Evolutionary conservation across 345 rosid genomes (phyloP).

Genomic region (Gynandropsis gynandra): DNA sequence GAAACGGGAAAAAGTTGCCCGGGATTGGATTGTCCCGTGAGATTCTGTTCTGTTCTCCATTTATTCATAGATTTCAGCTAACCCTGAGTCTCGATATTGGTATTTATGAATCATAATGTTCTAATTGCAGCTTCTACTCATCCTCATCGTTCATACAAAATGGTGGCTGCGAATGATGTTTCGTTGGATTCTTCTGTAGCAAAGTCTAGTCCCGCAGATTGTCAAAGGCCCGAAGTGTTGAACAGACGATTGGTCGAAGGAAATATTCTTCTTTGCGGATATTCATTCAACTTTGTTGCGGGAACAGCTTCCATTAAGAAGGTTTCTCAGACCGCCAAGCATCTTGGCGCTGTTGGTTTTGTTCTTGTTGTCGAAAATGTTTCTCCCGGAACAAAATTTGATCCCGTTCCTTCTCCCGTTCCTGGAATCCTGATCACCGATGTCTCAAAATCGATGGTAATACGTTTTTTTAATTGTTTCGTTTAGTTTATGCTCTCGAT

Average conservation of each 20-base stretch:
- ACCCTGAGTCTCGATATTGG: background rate
- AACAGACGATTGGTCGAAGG: constrained; percentile 83
- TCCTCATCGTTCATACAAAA: constrained; percentile 55
- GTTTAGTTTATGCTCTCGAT: too few species aligned
- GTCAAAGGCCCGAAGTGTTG: constrained; percentile 88
- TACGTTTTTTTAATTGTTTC: too few species aligned
- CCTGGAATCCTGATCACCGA: constrained; percentile 92
- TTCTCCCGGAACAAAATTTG: constrained; percentile 92
- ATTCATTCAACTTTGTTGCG: constrained; percentile 91
- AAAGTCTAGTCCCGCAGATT: constrained; percentile 82
- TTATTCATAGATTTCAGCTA: background rate
- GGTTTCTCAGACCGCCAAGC: constrained; percentile 87
- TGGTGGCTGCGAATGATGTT: constrained; percentile 98
- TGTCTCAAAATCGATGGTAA: constrained; percentile 77
- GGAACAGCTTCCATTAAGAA: constrained; percentile 95
- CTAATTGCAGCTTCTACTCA: constrained; percentile 86
- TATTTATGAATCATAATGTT: constrained; percentile 3
- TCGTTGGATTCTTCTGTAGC: constrained; percentile 63
- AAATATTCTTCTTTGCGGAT: constrained; percentile 94
- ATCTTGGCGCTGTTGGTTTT: constrained; percentile 92
- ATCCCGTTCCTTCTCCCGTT: constrained; percentile 79
- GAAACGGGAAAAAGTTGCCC: constrained; percentile 79
- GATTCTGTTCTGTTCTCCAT: constrained; percentile 22
- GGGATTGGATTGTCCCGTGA: constrained; percentile 88
- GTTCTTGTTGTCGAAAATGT: constrained; percentile 97